Percentiles rank a stretch among this genome's conserved stretches.
Conservation (phyloP, 192 early-diverging fungal genomes). For the Coemansia sp. region DNA sequence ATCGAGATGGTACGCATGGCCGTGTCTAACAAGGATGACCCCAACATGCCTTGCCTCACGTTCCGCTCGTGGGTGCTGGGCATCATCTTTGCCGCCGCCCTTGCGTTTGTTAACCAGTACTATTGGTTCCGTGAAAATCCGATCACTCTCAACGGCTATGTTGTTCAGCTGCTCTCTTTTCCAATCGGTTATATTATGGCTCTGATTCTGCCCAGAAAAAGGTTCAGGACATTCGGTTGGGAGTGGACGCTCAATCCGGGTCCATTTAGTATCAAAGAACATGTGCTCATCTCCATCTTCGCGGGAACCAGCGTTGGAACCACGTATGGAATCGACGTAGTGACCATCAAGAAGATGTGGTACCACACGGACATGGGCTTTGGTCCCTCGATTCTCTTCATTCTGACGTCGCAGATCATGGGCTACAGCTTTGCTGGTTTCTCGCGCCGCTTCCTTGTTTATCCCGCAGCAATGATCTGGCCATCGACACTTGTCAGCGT, state of each 20-base stretch:
- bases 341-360: slow-evolving; percentile 68
- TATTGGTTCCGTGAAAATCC: slow-evolving; percentile 90
- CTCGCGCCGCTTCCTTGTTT: slow-evolving; percentile 79
- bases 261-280: slow-evolving; percentile 88
- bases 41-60: slow-evolving; percentile 66
- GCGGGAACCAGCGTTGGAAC: slow-evolving; percentile 70
- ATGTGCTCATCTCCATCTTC: slow-evolving; percentile 81
- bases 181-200: slow-evolving; percentile 73
- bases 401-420: slow-evolving; percentile 72
- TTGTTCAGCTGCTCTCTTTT: slow-evolving; percentile 77
- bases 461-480: slow-evolving; percentile 88
- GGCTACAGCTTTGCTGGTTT: slow-evolving; percentile 75
- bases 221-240: slow-evolving; percentile 57
- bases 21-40: slow-evolving; percentile 71
- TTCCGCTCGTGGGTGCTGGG: slow-evolving; percentile 76
- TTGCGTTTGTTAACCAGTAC: slow-evolving; percentile 79
- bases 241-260: slow-evolving; percentile 77
- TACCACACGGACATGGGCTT: slow-evolving; percentile 71
- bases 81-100: slow-evolving; percentile 62
- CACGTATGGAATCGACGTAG: slow-evolving; percentile 76
- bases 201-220: slow-evolving; percentile 59
- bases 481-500: slow-evolving; percentile 76
- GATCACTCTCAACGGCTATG: slow-evolving; percentile 66
- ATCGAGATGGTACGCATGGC: slow-evolving; percentile 74
- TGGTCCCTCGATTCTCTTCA: slow-evolving; percentile 64